Base-by-base conservation (phyloP, 1,139 yeast genomes). In the Geotrichum phurueaensis region DNA sequence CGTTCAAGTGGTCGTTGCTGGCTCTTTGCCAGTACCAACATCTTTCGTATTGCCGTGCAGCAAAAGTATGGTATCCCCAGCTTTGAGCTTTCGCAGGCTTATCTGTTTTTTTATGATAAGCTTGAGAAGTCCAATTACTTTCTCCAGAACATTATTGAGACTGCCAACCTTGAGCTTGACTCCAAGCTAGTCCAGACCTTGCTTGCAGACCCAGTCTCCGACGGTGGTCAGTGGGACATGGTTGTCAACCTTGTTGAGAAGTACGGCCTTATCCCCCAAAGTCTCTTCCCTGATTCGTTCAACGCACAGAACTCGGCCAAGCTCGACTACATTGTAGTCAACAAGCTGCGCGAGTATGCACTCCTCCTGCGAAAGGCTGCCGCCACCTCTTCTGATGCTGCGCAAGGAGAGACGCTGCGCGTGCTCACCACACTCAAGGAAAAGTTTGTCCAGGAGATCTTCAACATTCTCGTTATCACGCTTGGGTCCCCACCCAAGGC, bases 201-300 rank as follows among this genome's bases (percentile, higher is more conserved):
- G 59, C 72, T 84, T 60, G 66, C 67, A 10, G 79, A 78, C 56
- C 87, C 89, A 15, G 81, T 83, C 62, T 77, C 81, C 62, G 89
- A 85, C 69, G 89, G 89, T 60, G 89, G 89, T 60, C 89, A 85
- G 73, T 85, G 87, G 87, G 88, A 84, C 69, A 82, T 84, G 86
- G 78, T 84, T 68, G 81, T 84, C 56, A 85, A 84, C 67, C 73
- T 85, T 63, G 82, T 85, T 54, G 78, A 79, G 61, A 83, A 82
- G 69, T 85, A 84, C 68, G 89, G 89, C 20, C 71, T 83, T 55
- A 84, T 85, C 54, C 89, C 89, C 22, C 78, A 83, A 64, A 78
- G 83, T 58, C 71, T 80, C 43, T 85, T 78, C 72, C 87, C 87
- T 13, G 89, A 85, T 68, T 81, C 84, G 59, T 81, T 80, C 56